A percentile compares a stretch with the other conserved stretches of the same genome.
Evolutionary conservation across 768 basidiomycete species (phyloP).

Genomic region (Cubamyces sp.): DNA sequence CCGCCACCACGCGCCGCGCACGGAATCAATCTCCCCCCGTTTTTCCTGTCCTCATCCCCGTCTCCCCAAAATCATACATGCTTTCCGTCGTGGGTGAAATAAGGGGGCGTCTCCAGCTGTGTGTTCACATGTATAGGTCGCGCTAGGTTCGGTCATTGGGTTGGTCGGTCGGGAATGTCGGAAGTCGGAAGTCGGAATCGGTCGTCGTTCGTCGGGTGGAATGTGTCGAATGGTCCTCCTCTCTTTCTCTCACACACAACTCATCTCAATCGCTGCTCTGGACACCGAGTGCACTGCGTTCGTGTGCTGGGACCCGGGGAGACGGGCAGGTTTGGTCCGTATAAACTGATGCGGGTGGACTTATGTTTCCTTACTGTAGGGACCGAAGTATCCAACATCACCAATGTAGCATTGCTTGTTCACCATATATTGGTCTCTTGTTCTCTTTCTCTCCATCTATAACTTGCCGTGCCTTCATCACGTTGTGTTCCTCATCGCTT

Average conservation of each 20-base stretch:
- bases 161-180: not conserved
- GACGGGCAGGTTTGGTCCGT: not conserved
- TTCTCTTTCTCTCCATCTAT: not conserved
- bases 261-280: too few species aligned
- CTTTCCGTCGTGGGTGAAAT: conserved; percentile 17
- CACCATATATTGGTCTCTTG: not conserved
- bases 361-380: conserved; percentile 23
- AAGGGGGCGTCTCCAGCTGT: conserved; percentile 1
- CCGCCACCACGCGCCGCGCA: not conserved
- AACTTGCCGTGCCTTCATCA: not conserved
- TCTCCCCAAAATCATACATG: not conserved
- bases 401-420: conserved; percentile 21
- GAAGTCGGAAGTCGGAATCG: not conserved
- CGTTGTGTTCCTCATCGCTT: not conserved
- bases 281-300: not conserved
- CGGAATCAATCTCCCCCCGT: not conserved
- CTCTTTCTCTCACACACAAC: not conserved
- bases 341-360: conserved; percentile 6
- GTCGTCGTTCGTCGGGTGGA: not conserved
- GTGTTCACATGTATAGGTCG: not conserved
- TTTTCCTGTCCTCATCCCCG: not conserved
- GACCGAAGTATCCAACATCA: conserved; percentile 13
- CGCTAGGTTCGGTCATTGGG: not conserved
- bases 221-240: not conserved
- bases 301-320: not conserved